phyloP scores from a whole-genome alignment of 352 stramenopile species.

The Thalassiosira mediterranea region DNA sequence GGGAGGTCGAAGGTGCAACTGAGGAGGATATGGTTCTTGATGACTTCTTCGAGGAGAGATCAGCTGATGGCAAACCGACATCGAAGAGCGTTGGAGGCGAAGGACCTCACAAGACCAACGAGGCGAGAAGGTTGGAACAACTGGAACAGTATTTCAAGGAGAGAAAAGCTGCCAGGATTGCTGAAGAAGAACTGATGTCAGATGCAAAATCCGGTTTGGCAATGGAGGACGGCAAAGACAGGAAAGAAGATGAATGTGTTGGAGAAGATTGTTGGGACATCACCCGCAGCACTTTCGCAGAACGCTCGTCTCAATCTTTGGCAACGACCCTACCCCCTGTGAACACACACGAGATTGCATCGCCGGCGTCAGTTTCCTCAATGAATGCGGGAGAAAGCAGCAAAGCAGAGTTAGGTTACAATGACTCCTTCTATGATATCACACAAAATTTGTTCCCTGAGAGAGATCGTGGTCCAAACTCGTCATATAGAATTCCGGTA shows the following conservation, averaged over 20 bases:
- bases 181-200: too few relatives aligned
- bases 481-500: conserved; percentile 1
- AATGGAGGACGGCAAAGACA: too few relatives aligned
- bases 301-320: conserved; percentile 17
- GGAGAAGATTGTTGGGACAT: conserved; percentile 38
- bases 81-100: neutral
- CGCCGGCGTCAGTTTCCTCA: neutral
- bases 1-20: neutral
- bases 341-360: neutral
- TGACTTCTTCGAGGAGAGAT: conserved; percentile 8
- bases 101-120: too few relatives aligned
- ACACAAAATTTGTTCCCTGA: conserved; percentile 31
- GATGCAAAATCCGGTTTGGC: too few relatives aligned
- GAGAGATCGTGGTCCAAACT: too few relatives aligned
- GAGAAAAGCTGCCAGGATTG: too few relatives aligned
- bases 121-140: too few relatives aligned
- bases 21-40: neutral
- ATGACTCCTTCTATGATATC: conserved; percentile 9
- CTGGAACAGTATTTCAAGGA: too few relatives aligned
- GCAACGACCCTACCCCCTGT: conserved; percentile 26
- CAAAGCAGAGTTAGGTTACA: neutral
- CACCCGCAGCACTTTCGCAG: conserved; percentile 21
- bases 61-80: too few relatives aligned
- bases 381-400: neutral
- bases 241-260: conserved; percentile 2